Conservation (phyloP, 345 rosid genomes). For the Excoecaria agallocha region DNA sequence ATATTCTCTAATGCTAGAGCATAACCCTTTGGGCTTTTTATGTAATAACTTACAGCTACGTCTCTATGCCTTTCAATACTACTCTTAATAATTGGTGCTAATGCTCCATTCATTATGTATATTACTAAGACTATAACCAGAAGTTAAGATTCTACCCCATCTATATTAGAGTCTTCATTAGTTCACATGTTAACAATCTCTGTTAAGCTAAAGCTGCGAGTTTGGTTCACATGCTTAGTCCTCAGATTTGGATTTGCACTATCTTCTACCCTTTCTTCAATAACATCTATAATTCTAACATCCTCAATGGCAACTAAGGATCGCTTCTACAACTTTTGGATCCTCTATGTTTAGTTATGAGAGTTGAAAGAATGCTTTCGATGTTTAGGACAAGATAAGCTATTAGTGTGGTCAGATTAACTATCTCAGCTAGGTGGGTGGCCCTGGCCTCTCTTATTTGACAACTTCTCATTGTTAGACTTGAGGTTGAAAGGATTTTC, state of each 20-base stretch:
- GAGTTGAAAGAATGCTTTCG: no score
- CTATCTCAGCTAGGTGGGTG: not conserved
- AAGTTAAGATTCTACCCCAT: slow-evolving; percentile 6
- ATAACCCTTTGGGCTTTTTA: no score
- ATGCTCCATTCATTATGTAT: slow-evolving; percentile 7
- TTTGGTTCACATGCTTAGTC: not conserved
- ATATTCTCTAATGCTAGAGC: slow-evolving; percentile 11
- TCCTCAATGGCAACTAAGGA: not conserved
- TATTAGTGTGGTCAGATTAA: not conserved
- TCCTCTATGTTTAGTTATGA: not conserved
- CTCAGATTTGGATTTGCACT: not conserved
- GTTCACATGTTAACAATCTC: slow-evolving; percentile 10
- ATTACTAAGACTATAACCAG: not conserved
- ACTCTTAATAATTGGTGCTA: not conserved
- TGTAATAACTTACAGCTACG: not conserved
- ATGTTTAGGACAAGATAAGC: not conserved
- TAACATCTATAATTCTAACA: not conserved
- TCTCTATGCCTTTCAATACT: slow-evolving; percentile 10
- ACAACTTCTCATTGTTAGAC: not conserved
- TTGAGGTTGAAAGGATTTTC: not conserved
- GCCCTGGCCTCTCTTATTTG: not conserved
- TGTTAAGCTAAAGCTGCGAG: slow-evolving; percentile 8
- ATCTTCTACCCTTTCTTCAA: not conserved
- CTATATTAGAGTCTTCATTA: not conserved
- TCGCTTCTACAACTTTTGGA: not conserved